Evolutionary conservation across 768 basidiomycete genomes (phyloP).

Genomic region (Boletus patriciae): DNA sequence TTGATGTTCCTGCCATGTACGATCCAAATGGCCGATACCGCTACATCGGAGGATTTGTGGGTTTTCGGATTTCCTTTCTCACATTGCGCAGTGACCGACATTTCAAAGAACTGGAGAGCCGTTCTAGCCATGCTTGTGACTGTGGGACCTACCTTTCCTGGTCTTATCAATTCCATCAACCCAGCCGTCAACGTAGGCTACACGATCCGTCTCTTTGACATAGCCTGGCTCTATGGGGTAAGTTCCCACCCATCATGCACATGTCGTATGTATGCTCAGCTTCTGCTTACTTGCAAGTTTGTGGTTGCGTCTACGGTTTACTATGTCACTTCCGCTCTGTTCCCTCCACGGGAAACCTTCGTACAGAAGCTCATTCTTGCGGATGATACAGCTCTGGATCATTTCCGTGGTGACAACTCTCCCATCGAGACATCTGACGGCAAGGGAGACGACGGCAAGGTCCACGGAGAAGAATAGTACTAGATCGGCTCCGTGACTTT

Average conservation of each 20-base stretch:
- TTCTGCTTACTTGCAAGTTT: conserved; percentile 16
- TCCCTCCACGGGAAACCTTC: conserved; percentile 29
- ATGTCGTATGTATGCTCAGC: neutral
- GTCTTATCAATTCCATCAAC: conserved; percentile 75
- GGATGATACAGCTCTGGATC: conserved; percentile 10
- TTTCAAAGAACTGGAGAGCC: conserved; percentile 76
- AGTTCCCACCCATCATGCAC: conserved; percentile 20
- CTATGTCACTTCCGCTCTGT: conserved; percentile 25
- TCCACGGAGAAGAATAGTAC: conserved; percentile 1
- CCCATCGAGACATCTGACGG: neutral
- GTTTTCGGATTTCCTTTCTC: conserved; percentile 27
- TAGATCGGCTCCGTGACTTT: conserved; percentile 6
- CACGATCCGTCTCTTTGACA: conserved; percentile 57
- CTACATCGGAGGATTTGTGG: conserved; percentile 73
- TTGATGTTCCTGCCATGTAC: conserved; percentile 86
- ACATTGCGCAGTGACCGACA: neutral
- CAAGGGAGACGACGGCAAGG: conserved; percentile 1
- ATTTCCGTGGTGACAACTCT: neutral
- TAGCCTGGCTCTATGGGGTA: conserved; percentile 78
- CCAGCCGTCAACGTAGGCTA: conserved; percentile 59
- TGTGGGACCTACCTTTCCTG: conserved; percentile 73
- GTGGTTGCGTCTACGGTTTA: conserved; percentile 25
- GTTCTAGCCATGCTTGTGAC: conserved; percentile 66
- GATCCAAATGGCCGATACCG: conserved; percentile 73
- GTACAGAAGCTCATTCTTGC: conserved; percentile 27